Evolutionary conservation across 2,329 filamentous ascomycete genomes (phyloP), one percentile per base, ranked within the genome.

Genomic region (Zasmidium angulare): DNA sequence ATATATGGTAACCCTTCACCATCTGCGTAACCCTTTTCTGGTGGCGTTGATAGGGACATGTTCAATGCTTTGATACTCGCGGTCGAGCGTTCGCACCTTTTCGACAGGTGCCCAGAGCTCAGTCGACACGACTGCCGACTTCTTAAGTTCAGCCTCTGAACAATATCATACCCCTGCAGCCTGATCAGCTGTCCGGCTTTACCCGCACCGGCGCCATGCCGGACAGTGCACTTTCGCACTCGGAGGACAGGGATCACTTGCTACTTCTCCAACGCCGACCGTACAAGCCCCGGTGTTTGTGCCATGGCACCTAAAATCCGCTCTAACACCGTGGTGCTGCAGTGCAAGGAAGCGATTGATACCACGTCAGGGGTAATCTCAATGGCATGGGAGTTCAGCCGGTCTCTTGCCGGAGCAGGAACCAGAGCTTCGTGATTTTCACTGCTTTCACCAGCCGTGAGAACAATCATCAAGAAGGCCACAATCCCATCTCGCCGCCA

Each of bases 401-500:
- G 46, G 3, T 17, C 9, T 21, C 46, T 22, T 24, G 11, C 46
- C n/a, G 46, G 20, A 11, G 9, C 10, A 49, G 46, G 20, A 7
- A 49, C 7, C 36, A 4, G 14, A 49, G 46, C 46, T 49, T 49
- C 46, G 17, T 17, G 9, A 19, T 50, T 50, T 50, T 50, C 19
- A 3, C 2, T 26, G 49, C 23, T 12, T 29, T 26, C 24, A 50
- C 22, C 49, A 50, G 49, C 24, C 4, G 3, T 29, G 10, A 11
- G 22, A 50, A 26, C 3, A 29, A 26, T 12, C 49, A 24, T 17
- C 17, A 29, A 21, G 19, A 26, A n/a, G n/a, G 11, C 9, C 26
- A 53, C 23, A 53, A 46, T 29, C 4, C 26, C 29, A 50, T n/a
- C 56, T 50, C 10, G 23, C 29, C 54, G 48, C 66, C 63, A 87